phyloP scores from a whole-genome alignment of 2,329 filamentous ascomycete genomes.

The Colletotrichum euphorbiae region DNA sequence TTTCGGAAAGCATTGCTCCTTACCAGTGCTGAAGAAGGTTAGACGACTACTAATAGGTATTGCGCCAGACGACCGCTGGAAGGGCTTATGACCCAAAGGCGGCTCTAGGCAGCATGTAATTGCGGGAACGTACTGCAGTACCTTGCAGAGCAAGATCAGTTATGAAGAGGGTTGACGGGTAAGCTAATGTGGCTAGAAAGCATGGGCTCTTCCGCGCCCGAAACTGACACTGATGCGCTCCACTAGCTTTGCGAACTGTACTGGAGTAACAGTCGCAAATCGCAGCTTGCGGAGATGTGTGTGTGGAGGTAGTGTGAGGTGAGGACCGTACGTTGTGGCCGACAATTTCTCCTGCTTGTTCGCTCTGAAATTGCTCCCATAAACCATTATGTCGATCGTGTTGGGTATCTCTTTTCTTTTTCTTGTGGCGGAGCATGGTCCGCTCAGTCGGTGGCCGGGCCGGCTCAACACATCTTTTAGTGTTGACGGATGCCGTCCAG shows the following conservation, averaged over 20 bases:
- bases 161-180: constrained; percentile 31
- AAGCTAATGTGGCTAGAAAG: constrained; percentile 39
- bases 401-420: neutral
- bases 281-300: neutral
- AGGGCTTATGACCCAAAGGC: neutral
- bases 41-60: neutral
- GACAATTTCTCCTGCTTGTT: too few species aligned
- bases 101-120: neutral
- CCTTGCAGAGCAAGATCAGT: constrained; percentile 27
- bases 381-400: neutral
- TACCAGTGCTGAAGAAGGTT: neutral
- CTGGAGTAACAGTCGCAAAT: constrained; percentile 6
- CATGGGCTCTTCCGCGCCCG: constrained; percentile 25
- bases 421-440: neutral
- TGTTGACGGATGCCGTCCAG: neutral
- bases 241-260: neutral
- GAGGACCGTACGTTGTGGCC: neutral
- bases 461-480: neutral
- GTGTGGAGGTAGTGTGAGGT: neutral
- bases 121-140: constrained; percentile 18
- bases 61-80: too few species aligned
- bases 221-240: constrained; percentile 21
- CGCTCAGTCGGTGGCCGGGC: neutral
- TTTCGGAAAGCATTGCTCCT: neutral
- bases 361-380: neutral